Base-by-base conservation (phyloP, 495 filamentous ascomycete species). In the Lasiosphaeris hirsuta region DNA sequence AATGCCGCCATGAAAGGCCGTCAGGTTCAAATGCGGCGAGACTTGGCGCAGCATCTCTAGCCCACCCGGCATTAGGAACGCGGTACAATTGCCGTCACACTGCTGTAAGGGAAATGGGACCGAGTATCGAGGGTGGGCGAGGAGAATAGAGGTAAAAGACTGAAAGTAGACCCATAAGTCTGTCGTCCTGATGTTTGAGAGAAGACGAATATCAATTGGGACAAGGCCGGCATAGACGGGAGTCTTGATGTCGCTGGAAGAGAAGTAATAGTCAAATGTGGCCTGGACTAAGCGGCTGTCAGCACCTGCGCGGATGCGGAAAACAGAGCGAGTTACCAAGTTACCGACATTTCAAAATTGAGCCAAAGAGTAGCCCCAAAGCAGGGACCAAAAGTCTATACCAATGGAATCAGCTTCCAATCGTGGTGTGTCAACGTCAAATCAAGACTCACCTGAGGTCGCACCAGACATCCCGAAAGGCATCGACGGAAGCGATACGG, bases 41-140 rank as follows among this genome's bases (percentile, higher is more conserved):
- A 53, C n/a, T 35, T 57, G 54, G 13, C 59, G 59, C 14, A 30
- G 33, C 54, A 53, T 43, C 38, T 62, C 59, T 11, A 58, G 15
- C 7, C 59, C 59, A 15, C 59, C 59, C 6, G 59, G 59, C 37
- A 62, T 54, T 9, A 62, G 33, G 14, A 52, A 33, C 4, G 59
- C 14, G 33, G 17, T 17, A 41, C 59, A 62, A 33, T 40, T 23
- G 41, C 34, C 34, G 44, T 3, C 10, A 11, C 52, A 30, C 23
- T 30, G 23, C 5, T 49, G 43, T 23, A 56, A 47, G 13, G 42
- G 11, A 42, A 42, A 37, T 10, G 40, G 40, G 7, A 37, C 41
- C 8, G 57, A 45, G 37, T 56, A 60, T 23, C 43, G 23, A 17
- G 40, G 41, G 18, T 46, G 41, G 15, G n/a, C 43, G 41, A 56